These are phyloP conservation scores for Plenodomus tracheiphilus DNA, from an alignment of 2,329 filamentous ascomycete species.

Conservation along the genomic window DNA sequence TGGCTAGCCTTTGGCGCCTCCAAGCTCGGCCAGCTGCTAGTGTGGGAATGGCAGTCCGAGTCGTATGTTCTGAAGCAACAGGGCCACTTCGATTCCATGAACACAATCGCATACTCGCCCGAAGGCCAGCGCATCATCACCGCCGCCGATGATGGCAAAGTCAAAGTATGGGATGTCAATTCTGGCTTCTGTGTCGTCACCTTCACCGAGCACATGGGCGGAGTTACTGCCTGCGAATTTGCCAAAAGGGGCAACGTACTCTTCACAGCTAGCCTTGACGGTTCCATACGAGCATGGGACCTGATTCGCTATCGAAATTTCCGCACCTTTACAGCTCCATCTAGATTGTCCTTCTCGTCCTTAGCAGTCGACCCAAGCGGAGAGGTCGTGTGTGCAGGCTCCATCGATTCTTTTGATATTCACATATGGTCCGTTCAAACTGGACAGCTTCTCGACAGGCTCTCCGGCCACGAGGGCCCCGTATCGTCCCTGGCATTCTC, in stretches of 20 bases:
- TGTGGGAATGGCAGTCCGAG: constrained; percentile 99
- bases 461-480: constrained; percentile 92
- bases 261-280: constrained; percentile 93
- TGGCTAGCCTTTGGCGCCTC: constrained; percentile 98
- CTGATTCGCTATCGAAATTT: constrained; percentile 95
- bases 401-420: constrained; percentile 93
- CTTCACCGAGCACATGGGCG: constrained; percentile 94
- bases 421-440: constrained; percentile 99
- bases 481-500: constrained; percentile 88
- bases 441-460: constrained; percentile 86
- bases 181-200: constrained; percentile 98
- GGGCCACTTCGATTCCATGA: constrained; percentile 95
- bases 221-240: constrained; percentile 92
- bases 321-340: constrained; percentile 92
- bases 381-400: constrained; percentile 93
- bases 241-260: constrained; percentile 93
- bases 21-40: constrained; percentile 90
- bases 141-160: constrained; percentile 92
- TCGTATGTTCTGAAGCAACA: constrained; percentile 99
- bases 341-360: constrained; percentile 87
- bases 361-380: constrained; percentile 96
- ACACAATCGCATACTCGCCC: constrained; percentile 87
- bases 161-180: constrained; percentile 97
- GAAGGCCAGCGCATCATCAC: constrained; percentile 93
- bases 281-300: constrained; percentile 94